Evolutionary conservation across 2,329 filamentous ascomycete genomes (phyloP), one percentile per base, ranked within the genome.

Genomic region (Clarireedia monteithiana): DNA sequence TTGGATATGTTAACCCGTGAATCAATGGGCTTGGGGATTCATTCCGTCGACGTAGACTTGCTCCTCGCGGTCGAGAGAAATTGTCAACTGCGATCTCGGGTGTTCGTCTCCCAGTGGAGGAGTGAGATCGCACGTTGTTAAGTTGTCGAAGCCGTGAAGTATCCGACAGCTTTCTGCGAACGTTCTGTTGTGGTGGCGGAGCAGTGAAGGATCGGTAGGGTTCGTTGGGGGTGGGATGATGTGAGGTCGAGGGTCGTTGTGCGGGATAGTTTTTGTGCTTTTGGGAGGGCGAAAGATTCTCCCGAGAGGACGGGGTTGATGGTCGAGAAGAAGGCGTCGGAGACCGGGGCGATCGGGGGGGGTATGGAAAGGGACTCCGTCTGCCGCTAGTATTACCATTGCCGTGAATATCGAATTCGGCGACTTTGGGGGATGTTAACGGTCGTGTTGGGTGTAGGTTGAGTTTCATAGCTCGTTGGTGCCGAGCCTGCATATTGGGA

Each of bases 71-170:
- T 53, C 68, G 57, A 5, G 67, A 67, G 58, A 69, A 67, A 52
- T 65, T 68, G 2, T 69, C 66, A 10, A 59, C 40, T 5, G 45
- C 14, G 30, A 42, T 50, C 30, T 62, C 67, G 14, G 65, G 62
- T 3, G 61, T 64, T 14, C 52, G 59, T 42, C 63, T 46, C 23
- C 63, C 63, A 26, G 66, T 64, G 3, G 61, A 56, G 12, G 63
- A 64, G 24, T 61, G 58, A 27, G 65, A 65, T 53, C 60, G 60
- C 9, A 63, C 64, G 62, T 67, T 68, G 58, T 69, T 66, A 50
- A 69, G 54, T 26, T 66, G 63, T 38, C 67, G 64, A 14, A 70
- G 59, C 30, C 67, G 58, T 12, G 66, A 67, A 14, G 67, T 68
- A 40, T 70, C 68, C 4, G 68, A 70, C 2, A 62, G 66, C 36